A percentile compares a stretch with the other conserved stretches of the same genome.
Conservation (phyloP, 805 yeast species). For the Candida peoriensis region DNA sequence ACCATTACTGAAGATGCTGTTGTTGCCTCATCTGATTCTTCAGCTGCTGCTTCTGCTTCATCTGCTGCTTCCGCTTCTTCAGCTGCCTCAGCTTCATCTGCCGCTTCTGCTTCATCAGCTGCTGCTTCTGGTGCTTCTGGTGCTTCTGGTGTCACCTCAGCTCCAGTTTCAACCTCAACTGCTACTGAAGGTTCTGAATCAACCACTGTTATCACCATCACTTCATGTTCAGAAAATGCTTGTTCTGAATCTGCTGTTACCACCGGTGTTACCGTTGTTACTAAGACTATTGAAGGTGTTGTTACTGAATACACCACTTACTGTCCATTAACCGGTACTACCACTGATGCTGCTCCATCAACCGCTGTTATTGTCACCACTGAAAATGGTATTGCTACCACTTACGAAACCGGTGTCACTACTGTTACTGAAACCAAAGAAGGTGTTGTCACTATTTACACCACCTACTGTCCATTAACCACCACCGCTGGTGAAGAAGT, state of each 20-base stretch:
- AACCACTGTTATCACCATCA: constrained; percentile 28
- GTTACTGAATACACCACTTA: constrained; percentile 20
- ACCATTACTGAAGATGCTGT: constrained; percentile 10
- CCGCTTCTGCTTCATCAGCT: constrained; percentile 10
- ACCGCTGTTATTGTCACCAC: constrained; percentile 16
- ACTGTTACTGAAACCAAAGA: constrained; percentile 17
- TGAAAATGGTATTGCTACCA: constrained; percentile 7
- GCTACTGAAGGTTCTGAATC: constrained; percentile 12
- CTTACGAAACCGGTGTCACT: constrained; percentile 17
- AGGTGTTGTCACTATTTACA: constrained; percentile 10
- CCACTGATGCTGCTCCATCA: constrained; percentile 9
- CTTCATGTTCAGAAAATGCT: constrained; percentile 15
- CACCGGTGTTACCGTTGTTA: constrained; percentile 27
- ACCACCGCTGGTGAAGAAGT: constrained; percentile 15
- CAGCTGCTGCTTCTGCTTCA: constrained; percentile 14
- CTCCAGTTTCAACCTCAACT: constrained; percentile 25
- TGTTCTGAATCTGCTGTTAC: constrained; percentile 18
- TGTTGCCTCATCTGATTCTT: constrained; percentile 11
- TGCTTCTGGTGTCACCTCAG: constrained; percentile 17
- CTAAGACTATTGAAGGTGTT: constrained; percentile 23
- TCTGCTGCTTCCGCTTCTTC: constrained; percentile 13
- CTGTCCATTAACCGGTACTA: constrained; percentile 18
- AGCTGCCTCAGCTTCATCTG: constrained; percentile 12
- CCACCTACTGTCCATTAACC: constrained; percentile 18
- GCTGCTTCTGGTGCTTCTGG: constrained; percentile 18